Base-by-base conservation (phyloP, 768 basidiomycete genomes). In the Calocybe gangraenosa region DNA sequence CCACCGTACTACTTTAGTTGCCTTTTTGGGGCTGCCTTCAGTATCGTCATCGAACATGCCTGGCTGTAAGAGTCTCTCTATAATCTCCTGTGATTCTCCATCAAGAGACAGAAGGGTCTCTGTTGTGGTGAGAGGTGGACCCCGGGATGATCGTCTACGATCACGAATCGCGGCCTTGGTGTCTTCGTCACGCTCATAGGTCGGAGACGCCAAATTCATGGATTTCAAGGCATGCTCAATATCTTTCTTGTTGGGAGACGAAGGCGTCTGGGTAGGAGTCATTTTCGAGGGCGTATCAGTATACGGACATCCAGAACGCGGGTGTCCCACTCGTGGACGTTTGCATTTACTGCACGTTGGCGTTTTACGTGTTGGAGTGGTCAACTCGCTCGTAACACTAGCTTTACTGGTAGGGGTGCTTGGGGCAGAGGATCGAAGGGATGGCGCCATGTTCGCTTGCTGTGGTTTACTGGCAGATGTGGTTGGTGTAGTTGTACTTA, bases 231-330 rank as follows among this genome's bases (percentile, higher is more conserved):
- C 75, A 23, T 67, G 63, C 3, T 60, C 60, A 37, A 78, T 62
- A 18, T 52, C 59, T 20, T 63, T 62, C 19, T 60, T 56, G 25
- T 40, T 49, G 28, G 40, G 17, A 20, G 21, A 11, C 33, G 46
- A 22, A 20, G 54, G 38, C 14, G 53, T 15, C 19, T 48, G 38
- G 20, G 38, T 44, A 23, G 48, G 20, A 8, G 31, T 30, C 13
- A 49, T 44, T 21, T 47, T 49, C 28, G 50, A 47, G 15, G 49
- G 60, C 1, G 68, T 59, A 35, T 71, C 67, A 17, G 57, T 60
- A 45, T 63, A 71, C 0, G 80, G 79, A 54, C 82, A 83, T 8
- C 81, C 80, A 0, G 76, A 76, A 36, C 81, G 78, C 14, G 82
- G 82, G 55, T 84, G 82, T 0, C 81, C 81, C 19, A 65, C 68